Evolutionary conservation across 352 stramenopile genomes (phyloP), one percentile per base, ranked within the genome.

Genomic region (Pythium aquatile): DNA sequence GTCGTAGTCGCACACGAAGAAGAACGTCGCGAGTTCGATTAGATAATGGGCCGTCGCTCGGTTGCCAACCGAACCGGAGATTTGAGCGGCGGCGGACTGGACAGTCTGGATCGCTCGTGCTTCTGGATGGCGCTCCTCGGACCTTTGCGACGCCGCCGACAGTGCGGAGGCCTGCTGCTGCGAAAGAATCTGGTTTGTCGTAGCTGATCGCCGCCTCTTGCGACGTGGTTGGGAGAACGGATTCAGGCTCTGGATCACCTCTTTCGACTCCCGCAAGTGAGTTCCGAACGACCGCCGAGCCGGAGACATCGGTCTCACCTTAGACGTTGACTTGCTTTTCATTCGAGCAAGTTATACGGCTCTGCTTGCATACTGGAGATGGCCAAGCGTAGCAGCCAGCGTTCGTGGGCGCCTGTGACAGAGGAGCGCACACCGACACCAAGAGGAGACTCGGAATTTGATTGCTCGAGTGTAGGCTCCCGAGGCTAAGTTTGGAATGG

Each of bases 1-100:
- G 30, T 65, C 48, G 24, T 57, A 57, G n/a, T 65, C 58, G 48
- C 58, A 65, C n/a, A 44, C 47, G 20, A 53, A 58, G 35, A 65
- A 65, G 28, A 63, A 63, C 44, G 29, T 54, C 44, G 44, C 24
- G 40, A 62, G 47, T 33, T n/a, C 47, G 29, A 57, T 39, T 17
- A 64, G 46, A 39, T 57, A 64, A 17, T 62, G 33, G 54, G 54
- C 54, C 24, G 54, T 59, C n/a, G 54, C 54, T 42, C 54, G 35
- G 10, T 60, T 10, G 9, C 7, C 8, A 1, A 14, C 9, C 10
- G 10, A 7, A 16, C 35, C 35, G 3, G 35, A 40, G 35, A n/a
- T 13, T 11, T 28, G n/a, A 35, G 28, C 2, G 10, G 24, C 32
- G 1, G 28, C 28, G 3, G 40, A 44, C 39, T 46, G 35, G 29